Conservation (phyloP, 2,329 filamentous ascomycete genomes). For the Ophiobolus disseminans region DNA sequence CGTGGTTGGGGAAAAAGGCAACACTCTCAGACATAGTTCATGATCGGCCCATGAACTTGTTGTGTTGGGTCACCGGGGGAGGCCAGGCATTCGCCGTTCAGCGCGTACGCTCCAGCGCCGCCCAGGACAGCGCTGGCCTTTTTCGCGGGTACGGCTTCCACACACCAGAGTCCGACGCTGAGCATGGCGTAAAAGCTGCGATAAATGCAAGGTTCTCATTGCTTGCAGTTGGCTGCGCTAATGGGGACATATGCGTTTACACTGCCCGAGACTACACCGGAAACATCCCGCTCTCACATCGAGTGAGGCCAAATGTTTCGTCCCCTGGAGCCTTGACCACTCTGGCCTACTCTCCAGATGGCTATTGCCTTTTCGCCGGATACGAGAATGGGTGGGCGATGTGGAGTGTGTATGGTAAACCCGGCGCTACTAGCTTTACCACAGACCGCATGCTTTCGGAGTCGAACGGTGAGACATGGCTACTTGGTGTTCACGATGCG, state of each 20-base stretch:
- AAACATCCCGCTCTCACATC: conserved; percentile 87
- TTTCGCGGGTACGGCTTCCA: conserved; percentile 96
- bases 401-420: conserved; percentile 97
- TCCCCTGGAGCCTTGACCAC: conserved; percentile 74
- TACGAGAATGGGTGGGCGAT: conserved; percentile 93
- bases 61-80: conserved; percentile 89
- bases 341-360: conserved; percentile 89
- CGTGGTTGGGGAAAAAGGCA: conserved; percentile 80
- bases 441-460: conserved; percentile 69
- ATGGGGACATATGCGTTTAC: conserved; percentile 86
- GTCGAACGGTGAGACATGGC: conserved; percentile 79
- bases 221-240: conserved; percentile 81
- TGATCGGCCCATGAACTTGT: conserved; percentile 94
- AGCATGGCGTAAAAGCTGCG: conserved; percentile 74
- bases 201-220: conserved; percentile 96
- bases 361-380: conserved; percentile 93
- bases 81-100: conserved; percentile 92
- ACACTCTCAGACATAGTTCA: conserved; percentile 85
- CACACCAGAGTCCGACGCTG: conserved; percentile 65
- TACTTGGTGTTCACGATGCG: conserved; percentile 77
- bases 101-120: conserved; percentile 55
- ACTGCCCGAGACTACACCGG: conserved; percentile 91
- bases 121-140: conserved; percentile 58
- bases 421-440: conserved; percentile 82
- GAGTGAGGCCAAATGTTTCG: conserved; percentile 73